phyloP scores from a whole-genome alignment of 2,329 filamentous ascomycete genomes.

The Gaeumannomyces tritici region DNA sequence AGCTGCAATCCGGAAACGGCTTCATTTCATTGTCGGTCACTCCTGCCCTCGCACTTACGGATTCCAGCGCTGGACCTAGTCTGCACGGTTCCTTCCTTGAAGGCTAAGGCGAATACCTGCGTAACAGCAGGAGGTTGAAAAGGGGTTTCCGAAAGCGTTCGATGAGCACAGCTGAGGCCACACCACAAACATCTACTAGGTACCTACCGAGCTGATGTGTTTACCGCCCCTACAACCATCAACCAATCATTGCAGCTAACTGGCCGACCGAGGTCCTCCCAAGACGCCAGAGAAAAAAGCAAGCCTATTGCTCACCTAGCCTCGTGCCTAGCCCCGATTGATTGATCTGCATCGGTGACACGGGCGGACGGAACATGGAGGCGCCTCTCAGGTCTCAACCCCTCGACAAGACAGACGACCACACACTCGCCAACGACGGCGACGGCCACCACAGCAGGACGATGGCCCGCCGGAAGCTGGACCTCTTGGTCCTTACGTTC shows the following conservation, averaged over 20 bases:
- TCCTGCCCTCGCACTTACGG: too few relatives aligned
- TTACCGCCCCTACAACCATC: neutral
- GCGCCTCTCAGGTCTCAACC: too few relatives aligned
- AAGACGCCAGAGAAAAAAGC: neutral
- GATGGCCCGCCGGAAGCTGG: conserved; percentile 41
- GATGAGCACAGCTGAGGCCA: neutral
- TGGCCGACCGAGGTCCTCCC: too few relatives aligned
- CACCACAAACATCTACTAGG: neutral
- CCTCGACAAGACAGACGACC: neutral
- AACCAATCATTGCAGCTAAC: too few relatives aligned
- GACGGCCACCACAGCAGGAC: conserved; percentile 1
- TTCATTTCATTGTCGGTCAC: neutral
- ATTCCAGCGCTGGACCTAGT: too few relatives aligned
- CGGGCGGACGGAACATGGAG: neutral
- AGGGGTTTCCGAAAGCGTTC: too few relatives aligned
- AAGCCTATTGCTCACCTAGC: too few relatives aligned
- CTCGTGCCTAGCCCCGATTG: neutral
- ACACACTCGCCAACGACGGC: neutral
- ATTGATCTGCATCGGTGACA: neutral
- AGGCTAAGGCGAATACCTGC: neutral
- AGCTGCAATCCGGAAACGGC: neutral
- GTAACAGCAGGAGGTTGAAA: neutral
- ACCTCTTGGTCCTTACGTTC: conserved; percentile 75
- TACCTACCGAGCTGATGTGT: too few relatives aligned
- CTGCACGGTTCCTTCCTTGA: neutral